A percentile compares a stretch with the other conserved stretches of the same genome.
These are phyloP conservation scores for Achaetomiella virescens DNA, from an alignment of 495 filamentous ascomycete genomes.

Conservation along the genomic window DNA sequence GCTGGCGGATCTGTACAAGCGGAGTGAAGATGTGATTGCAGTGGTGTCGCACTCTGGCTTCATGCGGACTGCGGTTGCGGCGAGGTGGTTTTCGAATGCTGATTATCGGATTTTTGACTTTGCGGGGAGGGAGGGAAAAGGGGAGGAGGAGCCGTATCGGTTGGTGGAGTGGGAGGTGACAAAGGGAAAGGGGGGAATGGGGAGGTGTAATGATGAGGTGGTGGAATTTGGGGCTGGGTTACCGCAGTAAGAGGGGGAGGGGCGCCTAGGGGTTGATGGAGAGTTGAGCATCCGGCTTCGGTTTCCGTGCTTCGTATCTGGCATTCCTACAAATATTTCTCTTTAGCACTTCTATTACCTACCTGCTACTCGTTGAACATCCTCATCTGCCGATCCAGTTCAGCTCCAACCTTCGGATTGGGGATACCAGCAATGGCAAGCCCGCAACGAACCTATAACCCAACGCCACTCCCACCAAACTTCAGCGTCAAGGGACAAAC, in stretches of 20 bases:
- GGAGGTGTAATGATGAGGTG: constrained; percentile 3
- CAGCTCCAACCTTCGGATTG: too few species aligned
- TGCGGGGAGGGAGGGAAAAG: constrained; percentile 26
- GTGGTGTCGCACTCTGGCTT: constrained; percentile 55
- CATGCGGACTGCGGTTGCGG: constrained; percentile 39
- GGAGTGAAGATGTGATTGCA: constrained; percentile 44
- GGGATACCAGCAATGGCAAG: too few species aligned
- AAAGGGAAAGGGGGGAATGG: constrained; percentile 10
- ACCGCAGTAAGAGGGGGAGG: neutral
- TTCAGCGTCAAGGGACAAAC: too few species aligned
- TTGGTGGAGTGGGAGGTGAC: constrained; percentile 23
- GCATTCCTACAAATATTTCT: too few species aligned
- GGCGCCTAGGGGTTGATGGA: neutral
- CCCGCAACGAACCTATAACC: too few species aligned
- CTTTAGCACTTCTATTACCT: too few species aligned
- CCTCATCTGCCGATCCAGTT: too few species aligned
- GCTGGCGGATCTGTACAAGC: constrained; percentile 38
- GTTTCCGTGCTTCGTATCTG: too few species aligned
- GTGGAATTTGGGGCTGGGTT: constrained; percentile 7
- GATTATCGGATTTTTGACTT: constrained; percentile 56
- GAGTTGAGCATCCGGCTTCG: too few species aligned
- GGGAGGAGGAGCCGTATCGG: constrained; percentile 23
- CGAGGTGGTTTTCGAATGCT: constrained; percentile 46
- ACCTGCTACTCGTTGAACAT: too few species aligned
- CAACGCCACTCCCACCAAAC: too few species aligned